Evolutionary conservation across 208 protist genomes (phyloP), one percentile per base, ranked within the genome.

Genomic region (Porcisia hertigi): DNA sequence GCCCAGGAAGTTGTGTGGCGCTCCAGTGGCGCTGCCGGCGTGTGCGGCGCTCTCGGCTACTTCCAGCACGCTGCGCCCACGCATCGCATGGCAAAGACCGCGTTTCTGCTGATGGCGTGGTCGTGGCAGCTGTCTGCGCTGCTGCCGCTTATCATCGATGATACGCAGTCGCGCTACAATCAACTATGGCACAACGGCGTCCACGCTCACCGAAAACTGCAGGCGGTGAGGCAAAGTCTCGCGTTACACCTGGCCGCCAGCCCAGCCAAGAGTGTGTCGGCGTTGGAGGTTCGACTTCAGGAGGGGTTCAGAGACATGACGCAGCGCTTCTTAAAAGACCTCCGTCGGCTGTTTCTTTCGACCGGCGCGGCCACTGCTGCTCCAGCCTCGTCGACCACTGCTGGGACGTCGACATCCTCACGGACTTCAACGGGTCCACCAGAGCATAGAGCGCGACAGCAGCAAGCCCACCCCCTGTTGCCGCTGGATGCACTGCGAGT

Each of bases 41-140:
- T 96, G 6, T 60, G 78, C 39, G 62, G 67, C 20, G 73, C 77
- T 23, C 73, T 83, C 11, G 66, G 77, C 20, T 25, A 60, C 55
- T 93, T 96, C 54, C 86, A 96, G 78, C 75, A 79, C 63, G 78
- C 82, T 69, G 67, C 86, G 23, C 16, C 69, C 11, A 65, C 49
- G 3, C 81, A 88, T 52, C 71, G 84, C 34, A 52, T 87, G 12
- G 82, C 83, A 1, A 69, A 83, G 30, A 57, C 73, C 12, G 85
- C 85, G 18, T 55, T 92, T 36, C 86, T 81, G 39, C 62, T 96
- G 41, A 85, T 88, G 73, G 64, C 86, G 69, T 96, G 90, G 88
- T 81, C 84, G 18, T 79, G 71, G 43, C 90, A 96, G 77, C 67
- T 96, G 4, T 18, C 47, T 18, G 66, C 76, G 43, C 30, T 84